Evolutionary conservation across 164 flowering plant species (phyloP).

Genomic region (Vitis labrusca): DNA sequence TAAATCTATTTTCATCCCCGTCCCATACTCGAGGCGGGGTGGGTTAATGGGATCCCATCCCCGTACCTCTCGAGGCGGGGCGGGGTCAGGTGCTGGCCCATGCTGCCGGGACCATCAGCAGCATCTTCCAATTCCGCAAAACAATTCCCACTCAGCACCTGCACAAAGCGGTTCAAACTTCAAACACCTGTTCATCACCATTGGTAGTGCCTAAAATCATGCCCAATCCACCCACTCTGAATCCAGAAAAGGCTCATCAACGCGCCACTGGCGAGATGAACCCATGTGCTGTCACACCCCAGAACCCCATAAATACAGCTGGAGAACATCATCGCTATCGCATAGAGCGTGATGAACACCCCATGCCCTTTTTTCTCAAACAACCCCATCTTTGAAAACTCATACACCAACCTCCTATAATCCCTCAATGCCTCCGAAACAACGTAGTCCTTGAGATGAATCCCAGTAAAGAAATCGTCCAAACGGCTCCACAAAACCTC

Average conservation of each 20-base stretch:
- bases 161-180: background rate
- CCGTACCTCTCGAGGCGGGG: too few species aligned
- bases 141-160: constrained; percentile 11
- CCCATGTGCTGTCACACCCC: background rate
- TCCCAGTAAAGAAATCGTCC: too few species aligned
- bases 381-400: constrained; percentile 9
- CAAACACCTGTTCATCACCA: background rate
- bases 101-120: too few species aligned
- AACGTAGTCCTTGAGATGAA: too few species aligned
- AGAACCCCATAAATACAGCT: constrained; percentile 7
- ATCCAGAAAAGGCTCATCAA: constrained; percentile 15
- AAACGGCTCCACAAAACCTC: too few species aligned
- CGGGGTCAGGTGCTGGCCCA: too few species aligned
- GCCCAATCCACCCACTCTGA: constrained; percentile 14
- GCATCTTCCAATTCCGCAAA: background rate
- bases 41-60: too few species aligned
- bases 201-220: constrained; percentile 12
- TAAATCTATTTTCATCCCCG: too few species aligned
- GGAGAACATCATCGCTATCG: background rate
- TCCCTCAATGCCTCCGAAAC: too few species aligned
- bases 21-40: too few species aligned
- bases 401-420: too few species aligned
- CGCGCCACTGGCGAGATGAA: background rate
- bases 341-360: background rate
- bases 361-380: constrained; percentile 13